Evolutionary conservation across 2,329 filamentous ascomycete species (phyloP).

Genomic region (Plectosphaerella sp.): DNA sequence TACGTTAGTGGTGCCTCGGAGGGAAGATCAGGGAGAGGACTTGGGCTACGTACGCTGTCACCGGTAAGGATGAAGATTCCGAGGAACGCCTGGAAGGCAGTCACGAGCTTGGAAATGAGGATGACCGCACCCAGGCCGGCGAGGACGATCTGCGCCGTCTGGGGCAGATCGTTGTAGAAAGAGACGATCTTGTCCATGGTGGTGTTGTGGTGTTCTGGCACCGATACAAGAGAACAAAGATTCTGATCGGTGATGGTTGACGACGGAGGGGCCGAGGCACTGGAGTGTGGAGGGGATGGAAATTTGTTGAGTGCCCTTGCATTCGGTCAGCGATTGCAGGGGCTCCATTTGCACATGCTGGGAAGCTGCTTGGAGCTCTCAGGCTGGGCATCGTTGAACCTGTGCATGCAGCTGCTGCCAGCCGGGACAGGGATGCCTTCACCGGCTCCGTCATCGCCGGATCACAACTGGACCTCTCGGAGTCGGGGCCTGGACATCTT

Average conservation of each 20-base stretch:
- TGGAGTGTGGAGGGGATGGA: not conserved
- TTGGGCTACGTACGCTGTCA: slow-evolving; percentile 46
- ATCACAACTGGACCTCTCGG: too few relatives aligned
- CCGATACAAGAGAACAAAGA: not conserved
- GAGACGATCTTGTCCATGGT: slow-evolving; percentile 18
- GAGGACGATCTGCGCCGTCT: slow-evolving; percentile 39
- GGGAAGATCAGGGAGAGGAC: not conserved
- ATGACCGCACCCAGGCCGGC: slow-evolving; percentile 56
- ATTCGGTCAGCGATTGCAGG: not conserved
- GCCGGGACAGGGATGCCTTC: too few relatives aligned
- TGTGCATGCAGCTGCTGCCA: too few relatives aligned
- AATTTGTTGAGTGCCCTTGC: not conserved
- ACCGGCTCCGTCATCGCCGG: too few relatives aligned
- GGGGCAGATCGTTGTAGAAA: slow-evolving; percentile 35
- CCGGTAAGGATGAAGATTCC: slow-evolving; percentile 66
- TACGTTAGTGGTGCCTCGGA: not conserved
- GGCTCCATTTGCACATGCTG: not conserved
- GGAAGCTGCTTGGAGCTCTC: too few relatives aligned
- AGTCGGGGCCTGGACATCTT: too few relatives aligned
- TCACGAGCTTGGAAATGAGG: slow-evolving; percentile 51
- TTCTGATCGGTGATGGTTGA: not conserved
- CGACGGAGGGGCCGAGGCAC: not conserved
- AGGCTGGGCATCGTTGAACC: too few relatives aligned
- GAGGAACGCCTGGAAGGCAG: slow-evolving; percentile 57
- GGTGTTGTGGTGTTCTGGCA: not conserved